phyloP scores from a whole-genome alignment of 768 basidiomycete genomes.

The Boletus sp. region DNA sequence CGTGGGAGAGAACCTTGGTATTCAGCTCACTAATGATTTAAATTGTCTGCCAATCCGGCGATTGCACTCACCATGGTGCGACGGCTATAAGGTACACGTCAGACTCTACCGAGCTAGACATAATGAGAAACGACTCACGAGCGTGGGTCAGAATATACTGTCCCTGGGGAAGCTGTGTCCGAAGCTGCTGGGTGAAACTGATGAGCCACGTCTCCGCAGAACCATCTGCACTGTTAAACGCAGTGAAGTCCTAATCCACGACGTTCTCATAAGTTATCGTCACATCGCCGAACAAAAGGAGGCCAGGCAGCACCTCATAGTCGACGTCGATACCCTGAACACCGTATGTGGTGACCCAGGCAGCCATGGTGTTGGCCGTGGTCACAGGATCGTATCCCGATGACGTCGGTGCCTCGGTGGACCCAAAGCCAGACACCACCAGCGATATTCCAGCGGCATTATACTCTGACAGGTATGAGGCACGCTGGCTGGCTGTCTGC shows the following conservation, averaged over 20 bases:
- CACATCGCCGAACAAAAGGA: background rate
- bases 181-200: constrained; percentile 33
- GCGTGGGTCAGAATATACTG: constrained; percentile 36
- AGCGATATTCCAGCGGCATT: constrained; percentile 52
- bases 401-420: constrained; percentile 41
- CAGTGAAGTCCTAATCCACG: constrained; percentile 30
- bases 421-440: constrained; percentile 54
- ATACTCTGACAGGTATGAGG: constrained; percentile 45
- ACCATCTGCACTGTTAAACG: constrained; percentile 36
- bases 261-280: background rate
- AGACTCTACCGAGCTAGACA: background rate
- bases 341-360: constrained; percentile 44
- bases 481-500: constrained; percentile 35
- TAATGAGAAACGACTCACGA: constrained; percentile 23
- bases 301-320: constrained; percentile 37
- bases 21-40: background rate
- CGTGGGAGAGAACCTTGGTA: constrained; percentile 19
- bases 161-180: constrained; percentile 30
- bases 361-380: constrained; percentile 43
- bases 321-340: constrained; percentile 54
- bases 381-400: constrained; percentile 37
- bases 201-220: constrained; percentile 36
- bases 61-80: constrained; percentile 20
- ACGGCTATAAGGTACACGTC: constrained; percentile 11
- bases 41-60: background rate